Conservation (phyloP, 768 basidiomycete genomes). For the Mrakia frigida region DNA sequence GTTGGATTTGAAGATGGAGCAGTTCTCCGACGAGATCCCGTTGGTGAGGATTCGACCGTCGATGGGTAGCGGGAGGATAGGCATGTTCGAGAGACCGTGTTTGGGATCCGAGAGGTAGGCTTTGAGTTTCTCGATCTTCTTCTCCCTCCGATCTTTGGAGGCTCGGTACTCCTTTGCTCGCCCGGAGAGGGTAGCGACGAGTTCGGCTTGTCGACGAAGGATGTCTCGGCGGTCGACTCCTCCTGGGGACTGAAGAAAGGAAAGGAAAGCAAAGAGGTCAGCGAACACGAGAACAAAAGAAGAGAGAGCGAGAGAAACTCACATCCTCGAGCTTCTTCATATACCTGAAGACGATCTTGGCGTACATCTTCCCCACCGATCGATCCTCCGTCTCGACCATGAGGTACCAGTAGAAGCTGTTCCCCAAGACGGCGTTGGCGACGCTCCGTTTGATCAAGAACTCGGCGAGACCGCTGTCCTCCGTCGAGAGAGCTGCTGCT, state of each 20-base stretch:
- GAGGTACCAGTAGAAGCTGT: constrained; percentile 93
- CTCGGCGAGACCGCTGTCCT: constrained; percentile 87
- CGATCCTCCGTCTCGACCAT: constrained; percentile 88
- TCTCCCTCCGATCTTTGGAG: constrained; percentile 87
- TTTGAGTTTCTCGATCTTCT: constrained; percentile 96
- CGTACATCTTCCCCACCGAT: constrained; percentile 86
- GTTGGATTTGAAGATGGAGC: constrained; percentile 95
- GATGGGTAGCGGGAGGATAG: constrained; percentile 77
- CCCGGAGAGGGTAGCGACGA: constrained; percentile 77
- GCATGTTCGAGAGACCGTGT: constrained; percentile 70
- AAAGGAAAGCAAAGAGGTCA: background rate
- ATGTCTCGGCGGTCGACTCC: constrained; percentile 77
- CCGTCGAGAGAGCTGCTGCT: constrained; percentile 48
- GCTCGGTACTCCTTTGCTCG: constrained; percentile 79
- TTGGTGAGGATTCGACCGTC: constrained; percentile 79
- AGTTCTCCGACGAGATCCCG: constrained; percentile 85
- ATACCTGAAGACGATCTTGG: constrained; percentile 81
- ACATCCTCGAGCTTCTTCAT: constrained; percentile 85
- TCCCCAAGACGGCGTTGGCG: constrained; percentile 75
- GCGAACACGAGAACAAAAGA: background rate
- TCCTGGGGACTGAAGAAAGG: constrained; percentile 44
- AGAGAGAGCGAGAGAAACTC: constrained; percentile 18
- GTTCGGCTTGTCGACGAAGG: constrained; percentile 84
- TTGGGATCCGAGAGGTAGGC: constrained; percentile 76
- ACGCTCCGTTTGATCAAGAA: constrained; percentile 84